Evolutionary conservation across 1,139 yeast genomes (phyloP), one percentile per base, ranked within the genome.

Genomic region (Lodderomyces orthopsilosis): DNA sequence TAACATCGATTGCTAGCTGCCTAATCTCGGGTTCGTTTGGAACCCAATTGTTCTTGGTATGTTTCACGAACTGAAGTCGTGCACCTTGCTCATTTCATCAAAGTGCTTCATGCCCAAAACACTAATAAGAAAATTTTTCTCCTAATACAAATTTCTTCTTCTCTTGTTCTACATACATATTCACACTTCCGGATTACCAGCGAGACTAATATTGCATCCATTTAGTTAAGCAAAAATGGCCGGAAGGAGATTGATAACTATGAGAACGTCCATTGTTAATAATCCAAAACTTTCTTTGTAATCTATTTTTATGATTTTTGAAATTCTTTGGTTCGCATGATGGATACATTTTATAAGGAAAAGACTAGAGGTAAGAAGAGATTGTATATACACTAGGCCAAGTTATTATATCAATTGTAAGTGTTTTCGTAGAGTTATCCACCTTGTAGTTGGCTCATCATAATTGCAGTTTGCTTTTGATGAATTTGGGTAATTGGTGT

Each of bases 181-280:
- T 59, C 17, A 51, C 59, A 65, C 76, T 68, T 72, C 71, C 60
- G 75, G 77, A 71, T 50, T 71, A 73, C 78, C 78, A 73, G 78
- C 78, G 55, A 70, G 55, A 63, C 75, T 68, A 61, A 70, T 50
- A 14, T 42, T 55, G 51, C 64, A 54, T 56, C 68, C 56, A 56
- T 72, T 70, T 65, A 67, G 74, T 64, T 59, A 53, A 49, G 78
- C 78, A 72, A 47, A 71, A 73, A 73, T 73, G 77, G 78, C 78
- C 65, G 71, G 74, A 72, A 68, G 77, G 64, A 73, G 74, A 73
- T 48, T 41, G 56, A 54, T 38, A 44, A 44, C 34, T 18, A 46
- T 30, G 23, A 22, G 19, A 32, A 14, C 22, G 43, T 43, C 70
- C 70, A 55, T 65, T 69, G 58, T 66, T 57, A 59, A 67, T 66